Conservation (phyloP, 257 asterid genomes). For the Nicotiana paniculata region DNA sequence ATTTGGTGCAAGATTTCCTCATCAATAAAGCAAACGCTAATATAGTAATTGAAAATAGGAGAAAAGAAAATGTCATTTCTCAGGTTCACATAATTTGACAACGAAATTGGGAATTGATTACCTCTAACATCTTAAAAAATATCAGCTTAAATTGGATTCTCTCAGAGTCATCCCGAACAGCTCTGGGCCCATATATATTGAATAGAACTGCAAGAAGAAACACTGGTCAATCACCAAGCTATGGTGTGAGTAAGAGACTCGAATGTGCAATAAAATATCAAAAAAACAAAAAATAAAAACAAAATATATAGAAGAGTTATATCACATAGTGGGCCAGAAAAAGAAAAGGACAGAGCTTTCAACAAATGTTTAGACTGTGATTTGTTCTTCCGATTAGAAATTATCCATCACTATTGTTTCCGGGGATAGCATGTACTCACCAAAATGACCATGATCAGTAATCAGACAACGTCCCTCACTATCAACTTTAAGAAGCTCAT, state of each 20-base stretch:
- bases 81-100: not conserved
- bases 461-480: constrained; percentile 95
- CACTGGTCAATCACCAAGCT: constrained; percentile 9
- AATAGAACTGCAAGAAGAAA: constrained; percentile 65
- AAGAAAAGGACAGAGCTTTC: not conserved
- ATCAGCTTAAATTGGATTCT: constrained; percentile 69
- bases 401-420: not conserved
- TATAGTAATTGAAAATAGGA: not conserved
- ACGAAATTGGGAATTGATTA: constrained; percentile 20
- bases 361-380: not conserved
- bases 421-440: constrained; percentile 33
- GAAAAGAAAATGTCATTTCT: not conserved
- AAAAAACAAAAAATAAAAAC: not conserved
- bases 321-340: not conserved
- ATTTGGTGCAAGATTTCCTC: not conserved
- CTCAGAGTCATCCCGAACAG: constrained; percentile 55
- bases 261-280: constrained; percentile 7
- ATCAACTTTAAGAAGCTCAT: constrained; percentile 72
- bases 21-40: not conserved
- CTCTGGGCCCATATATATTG: constrained; percentile 93
- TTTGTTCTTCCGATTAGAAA: not conserved
- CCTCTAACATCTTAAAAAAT: constrained; percentile 75
- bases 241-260: not conserved
- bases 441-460: constrained; percentile 86
- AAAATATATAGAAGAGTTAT: not conserved